phyloP scores from a whole-genome alignment of 2,329 filamentous ascomycete species.

The Aspergillus alliaceus region DNA sequence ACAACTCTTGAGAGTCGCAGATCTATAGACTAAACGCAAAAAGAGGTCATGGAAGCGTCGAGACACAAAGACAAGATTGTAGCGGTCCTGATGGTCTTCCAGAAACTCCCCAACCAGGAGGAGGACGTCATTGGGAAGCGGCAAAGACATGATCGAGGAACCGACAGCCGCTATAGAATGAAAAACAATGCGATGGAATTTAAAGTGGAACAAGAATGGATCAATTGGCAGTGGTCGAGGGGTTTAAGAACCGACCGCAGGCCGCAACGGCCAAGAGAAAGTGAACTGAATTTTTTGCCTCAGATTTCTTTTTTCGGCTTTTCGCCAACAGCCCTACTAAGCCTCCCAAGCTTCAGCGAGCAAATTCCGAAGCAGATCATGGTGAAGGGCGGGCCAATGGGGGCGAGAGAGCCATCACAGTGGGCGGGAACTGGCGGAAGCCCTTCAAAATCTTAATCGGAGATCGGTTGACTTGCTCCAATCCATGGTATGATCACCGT shows the following conservation, averaged over 20 bases:
- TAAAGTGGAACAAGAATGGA: not conserved
- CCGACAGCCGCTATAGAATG: not conserved
- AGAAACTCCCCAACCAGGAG: constrained; percentile 29
- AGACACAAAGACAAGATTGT: constrained; percentile 27
- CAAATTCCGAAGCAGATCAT: constrained; percentile 9
- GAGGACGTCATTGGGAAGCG: constrained; percentile 30
- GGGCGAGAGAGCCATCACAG: constrained; percentile 1
- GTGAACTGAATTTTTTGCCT: not conserved
- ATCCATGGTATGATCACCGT: not conserved
- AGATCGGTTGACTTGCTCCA: constrained; percentile 12
- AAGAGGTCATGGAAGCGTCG: constrained; percentile 29
- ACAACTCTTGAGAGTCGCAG: constrained; percentile 18
- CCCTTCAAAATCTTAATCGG: constrained; percentile 11
- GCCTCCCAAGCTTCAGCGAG: not conserved
- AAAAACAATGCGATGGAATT: constrained; percentile 3
- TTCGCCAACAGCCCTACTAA: constrained; percentile 4
- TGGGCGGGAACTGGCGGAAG: constrained; percentile 14
- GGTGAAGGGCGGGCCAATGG: constrained; percentile 7
- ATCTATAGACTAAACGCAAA: constrained; percentile 23
- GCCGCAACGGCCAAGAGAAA: not conserved
- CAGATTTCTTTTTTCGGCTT: not conserved
- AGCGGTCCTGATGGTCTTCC: constrained; percentile 24
- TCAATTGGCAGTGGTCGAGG: not conserved
- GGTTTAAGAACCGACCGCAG: constrained; percentile 3
- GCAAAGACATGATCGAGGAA: constrained; percentile 21